Base-by-base conservation (phyloP, 108 stramenopile species). In the Ochromonas danica region DNA sequence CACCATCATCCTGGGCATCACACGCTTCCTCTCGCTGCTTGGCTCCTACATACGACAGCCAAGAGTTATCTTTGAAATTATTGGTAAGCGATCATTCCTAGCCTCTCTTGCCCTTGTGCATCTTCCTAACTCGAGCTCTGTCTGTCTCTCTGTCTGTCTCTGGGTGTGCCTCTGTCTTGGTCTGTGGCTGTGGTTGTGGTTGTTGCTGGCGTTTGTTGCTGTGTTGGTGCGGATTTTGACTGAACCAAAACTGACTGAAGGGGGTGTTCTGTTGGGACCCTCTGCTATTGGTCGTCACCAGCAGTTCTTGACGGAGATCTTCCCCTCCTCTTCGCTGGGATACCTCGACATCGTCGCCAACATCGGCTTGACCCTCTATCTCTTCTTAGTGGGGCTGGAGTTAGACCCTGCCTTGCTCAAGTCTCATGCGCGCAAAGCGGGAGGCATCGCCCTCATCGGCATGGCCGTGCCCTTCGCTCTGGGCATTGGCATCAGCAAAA, bases 301-400 rank as follows among this genome's bases (percentile, higher is more conserved):
- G 17, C 65, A 77, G 1, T 83, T 71, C 41, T 72, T 80, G n/a
- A 31, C 51, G 22, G 75, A 39, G 31, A 79, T 83, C 41, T 83
- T 83, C 60, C 82, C 82, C 1, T 40, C 61, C 30, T 70, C 71
- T 0, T 78, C 80, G 36, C 38, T 83, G 35, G 80, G 63, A 43
- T 71, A 71, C 6, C 61, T 83, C 36, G 70, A 75, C 0, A 40
- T 83, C 39, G 80, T 80, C 27, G 82, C 82, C 10, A 63, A 81
- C 38, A 28, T 83, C 67, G 82, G 82, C 0, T 72, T 83, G 0
- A 78, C 75, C 39, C 71, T 83, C 70, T 83, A 81, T 36, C 30
- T 83, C 36, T 83, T 83, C 33, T 63, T 83, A 38, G 82, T 83
- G 0, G 82, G 82, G 0, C 40, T 83, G 57, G 82, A 83, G 81